A percentile compares a stretch with the other conserved stretches of the same genome.
phyloP scores from a whole-genome alignment of 148 eudicot genomes.

The Heliosperma pusillum region DNA sequence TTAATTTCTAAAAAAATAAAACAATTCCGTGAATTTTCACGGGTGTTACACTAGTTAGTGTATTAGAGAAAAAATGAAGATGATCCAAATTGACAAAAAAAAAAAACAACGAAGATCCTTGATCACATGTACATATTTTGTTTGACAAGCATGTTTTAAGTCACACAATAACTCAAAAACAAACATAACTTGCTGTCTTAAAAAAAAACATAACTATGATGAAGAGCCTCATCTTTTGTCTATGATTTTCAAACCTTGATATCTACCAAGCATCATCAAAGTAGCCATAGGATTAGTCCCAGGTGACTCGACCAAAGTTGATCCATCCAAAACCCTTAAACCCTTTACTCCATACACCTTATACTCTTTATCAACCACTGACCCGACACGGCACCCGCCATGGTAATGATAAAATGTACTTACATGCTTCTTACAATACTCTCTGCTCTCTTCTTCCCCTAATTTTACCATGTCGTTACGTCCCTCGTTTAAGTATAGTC shows the following conservation, averaged over 20 bases:
- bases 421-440: conserved; percentile 40
- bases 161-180: too few relatives aligned
- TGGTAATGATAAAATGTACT: conserved; percentile 45
- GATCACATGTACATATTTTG: too few relatives aligned
- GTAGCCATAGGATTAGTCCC: conserved; percentile 56
- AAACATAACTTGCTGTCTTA: too few relatives aligned
- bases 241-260: conserved; percentile 40
- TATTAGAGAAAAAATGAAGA: too few relatives aligned
- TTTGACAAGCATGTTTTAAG: too few relatives aligned
- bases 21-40: too few relatives aligned
- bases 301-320: conserved; percentile 38
- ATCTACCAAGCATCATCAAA: conserved; percentile 44
- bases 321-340: conserved; percentile 42
- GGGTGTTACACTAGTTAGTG: too few relatives aligned
- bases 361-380: conserved; percentile 40
- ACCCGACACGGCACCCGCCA: conserved; percentile 45
- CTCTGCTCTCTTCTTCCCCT: conserved; percentile 31
- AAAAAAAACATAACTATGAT: too few relatives aligned
- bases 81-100: too few relatives aligned
- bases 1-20: too few relatives aligned
- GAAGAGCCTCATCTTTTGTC: conserved; percentile 15
- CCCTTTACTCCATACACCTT: conserved; percentile 35
- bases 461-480: neutral
- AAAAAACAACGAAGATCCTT: too few relatives aligned
- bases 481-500: conserved; percentile 27